These are phyloP conservation scores for Thielaviopsis musarum DNA, from an alignment of 2,329 filamentous ascomycete species.

Conservation along the genomic window DNA sequence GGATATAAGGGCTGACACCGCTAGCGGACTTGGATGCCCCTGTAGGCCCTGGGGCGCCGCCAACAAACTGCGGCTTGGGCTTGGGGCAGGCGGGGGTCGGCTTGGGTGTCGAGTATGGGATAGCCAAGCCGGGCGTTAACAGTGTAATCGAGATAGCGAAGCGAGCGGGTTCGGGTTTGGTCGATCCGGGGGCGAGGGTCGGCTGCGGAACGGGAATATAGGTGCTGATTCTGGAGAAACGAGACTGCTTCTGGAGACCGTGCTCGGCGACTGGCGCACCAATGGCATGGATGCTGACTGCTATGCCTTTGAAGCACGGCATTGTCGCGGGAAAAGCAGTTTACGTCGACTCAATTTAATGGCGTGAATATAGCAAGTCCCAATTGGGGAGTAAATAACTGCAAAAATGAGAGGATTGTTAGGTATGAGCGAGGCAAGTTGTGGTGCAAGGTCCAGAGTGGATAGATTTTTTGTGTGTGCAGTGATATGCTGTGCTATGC, in stretches of 20 bases:
- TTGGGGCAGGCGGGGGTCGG: slow-evolving; percentile 57
- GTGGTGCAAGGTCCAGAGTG: background rate
- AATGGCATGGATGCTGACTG: slow-evolving; percentile 84
- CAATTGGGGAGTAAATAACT: background rate
- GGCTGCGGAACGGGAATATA: slow-evolving; percentile 93
- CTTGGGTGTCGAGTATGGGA: slow-evolving; percentile 86
- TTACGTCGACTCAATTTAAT: background rate
- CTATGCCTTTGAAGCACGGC: slow-evolving; percentile 99
- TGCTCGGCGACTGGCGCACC: slow-evolving; percentile 74
- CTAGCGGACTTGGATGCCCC: slow-evolving; percentile 32
- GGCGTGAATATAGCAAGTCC: background rate
- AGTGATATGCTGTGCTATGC: background rate
- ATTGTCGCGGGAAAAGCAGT: slow-evolving; percentile 24
- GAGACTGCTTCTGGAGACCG: slow-evolving; percentile 86
- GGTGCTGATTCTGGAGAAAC: slow-evolving; percentile 80
- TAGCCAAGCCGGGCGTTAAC: slow-evolving; percentile 69
- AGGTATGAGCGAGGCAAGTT: background rate
- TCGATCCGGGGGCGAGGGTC: slow-evolving; percentile 42
- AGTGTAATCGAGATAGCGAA: slow-evolving; percentile 98
- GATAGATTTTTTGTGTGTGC: background rate
- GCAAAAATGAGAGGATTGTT: background rate
- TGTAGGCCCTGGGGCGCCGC: slow-evolving; percentile 42
- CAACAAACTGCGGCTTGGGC: slow-evolving; percentile 69
- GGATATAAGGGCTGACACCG: slow-evolving; percentile 69
- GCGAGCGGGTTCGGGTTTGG: slow-evolving; percentile 78